These are phyloP conservation scores for Syncephalis fuscata DNA, from an alignment of 371 early-diverging fungal species.

Conservation along the genomic window DNA sequence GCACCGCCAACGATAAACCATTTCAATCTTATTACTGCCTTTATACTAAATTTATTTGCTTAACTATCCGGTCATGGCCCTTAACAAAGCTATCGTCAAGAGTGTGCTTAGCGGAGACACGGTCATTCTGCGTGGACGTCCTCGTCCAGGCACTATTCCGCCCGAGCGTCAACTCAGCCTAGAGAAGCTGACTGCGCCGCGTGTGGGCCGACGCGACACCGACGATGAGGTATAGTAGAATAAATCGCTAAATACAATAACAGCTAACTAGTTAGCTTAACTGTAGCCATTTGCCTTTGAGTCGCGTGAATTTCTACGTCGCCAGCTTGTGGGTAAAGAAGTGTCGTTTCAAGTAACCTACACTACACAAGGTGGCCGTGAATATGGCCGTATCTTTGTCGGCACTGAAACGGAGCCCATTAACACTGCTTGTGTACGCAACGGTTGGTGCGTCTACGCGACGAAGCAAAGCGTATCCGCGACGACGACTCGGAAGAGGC, in stretches of 20 bases:
- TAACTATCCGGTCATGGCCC: no score
- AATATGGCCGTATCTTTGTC: constrained; percentile 43
- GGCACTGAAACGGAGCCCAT: constrained; percentile 42
- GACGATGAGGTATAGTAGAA: constrained; percentile 52
- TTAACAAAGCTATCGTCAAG: constrained; percentile 42
- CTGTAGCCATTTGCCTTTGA: constrained; percentile 67
- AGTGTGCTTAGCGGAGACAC: constrained; percentile 84
- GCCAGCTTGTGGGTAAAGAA: constrained; percentile 74
- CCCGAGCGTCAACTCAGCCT: constrained; percentile 71
- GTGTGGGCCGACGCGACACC: constrained; percentile 63
- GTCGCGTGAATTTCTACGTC: constrained; percentile 78
- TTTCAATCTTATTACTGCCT: no score
- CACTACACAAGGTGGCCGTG: constrained; percentile 45
- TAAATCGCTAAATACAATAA: not conserved
- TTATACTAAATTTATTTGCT: no score
- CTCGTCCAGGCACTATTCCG: constrained; percentile 64
- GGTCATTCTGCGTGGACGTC: constrained; percentile 67
- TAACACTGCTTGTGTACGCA: constrained; percentile 46
- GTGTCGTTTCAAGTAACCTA: constrained; percentile 73
- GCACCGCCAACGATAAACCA: no score
- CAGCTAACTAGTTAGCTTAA: constrained; percentile 1
- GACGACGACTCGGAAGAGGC: constrained; percentile 15
- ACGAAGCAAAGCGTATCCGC: constrained; percentile 13
- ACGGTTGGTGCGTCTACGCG: constrained; percentile 79
- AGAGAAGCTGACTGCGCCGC: constrained; percentile 68